Evolutionary conservation across 169 alveolate species (phyloP), one percentile per base, ranked within the genome.

Genomic region (Cyclospora cayetanensis): DNA sequence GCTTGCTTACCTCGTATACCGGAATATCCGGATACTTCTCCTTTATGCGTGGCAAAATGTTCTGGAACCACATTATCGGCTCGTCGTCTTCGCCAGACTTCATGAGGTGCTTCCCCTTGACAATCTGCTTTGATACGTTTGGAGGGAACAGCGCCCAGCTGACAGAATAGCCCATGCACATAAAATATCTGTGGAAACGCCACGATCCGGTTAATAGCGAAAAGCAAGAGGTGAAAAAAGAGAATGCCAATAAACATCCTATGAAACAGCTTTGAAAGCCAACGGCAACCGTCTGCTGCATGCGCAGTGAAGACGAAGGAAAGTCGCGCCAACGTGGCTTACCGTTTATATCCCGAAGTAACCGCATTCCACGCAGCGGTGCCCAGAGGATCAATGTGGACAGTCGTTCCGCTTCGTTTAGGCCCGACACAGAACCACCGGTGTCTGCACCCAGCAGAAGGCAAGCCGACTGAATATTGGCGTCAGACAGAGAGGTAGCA

Each of bases 311-410:
- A 66, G 79, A 34, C 7, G 15, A 18, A 77, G 76, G 15, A 27
- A 15, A 7, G 91, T 29, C 93, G 68, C 25, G 88, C 9, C 34
- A 18, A 29, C 4, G 37, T 20, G 37, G 27, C 95, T 95, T 95
- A 95, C 89, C 95, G 82, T 60, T 96, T 96, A 34, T 94, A 93
- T 18, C 98, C 98, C 52, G 74, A 35, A 0, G 95, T 65, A 20
- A 95, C 90, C 0, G 97, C 96, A 74, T 96, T 96, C 97, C 98
- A 96, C 43, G 98, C 98, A 2, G 96, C 91, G 0, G 98, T 96
- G 27, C 93, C 92, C 20, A 95, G 80, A 11, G 98, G 98, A 77
- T 96, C 98, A 37, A 82, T 77, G 91, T 96, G 98, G 0, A 96
- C 93, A 9, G 96, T 94, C 15, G 97, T 94, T 3, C 98, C 98